Evolutionary conservation across 2,329 filamentous ascomycete species (phyloP), one percentile per base, ranked within the genome.

Genomic region (Arthrocladium fulminans): DNA sequence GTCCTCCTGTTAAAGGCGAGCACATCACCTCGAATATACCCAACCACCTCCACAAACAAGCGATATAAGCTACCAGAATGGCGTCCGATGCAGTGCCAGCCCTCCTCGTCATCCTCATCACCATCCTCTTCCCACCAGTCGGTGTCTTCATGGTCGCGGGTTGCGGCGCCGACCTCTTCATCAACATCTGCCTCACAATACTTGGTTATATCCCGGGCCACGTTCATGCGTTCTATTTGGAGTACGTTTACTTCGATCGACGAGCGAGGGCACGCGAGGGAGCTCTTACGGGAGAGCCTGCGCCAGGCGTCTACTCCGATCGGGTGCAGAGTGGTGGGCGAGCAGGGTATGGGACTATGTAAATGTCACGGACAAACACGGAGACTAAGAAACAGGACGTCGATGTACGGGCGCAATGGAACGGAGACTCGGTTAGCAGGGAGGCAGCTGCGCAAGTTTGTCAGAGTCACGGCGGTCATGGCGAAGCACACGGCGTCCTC

Each of bases 71-170:
- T 6, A 37, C 34, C 37, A 19, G 13, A 20, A 44, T 44, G 41
- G 41, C 41, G 13, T 55, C 54, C n/a, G 57, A 59, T 51, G 46
- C 54, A 15, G 45, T 48, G 10, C 55, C 56, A 35, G 57, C 57
- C 10, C 47, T 60, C 15, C 48, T 59, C 9, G 53, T 60, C 48
- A 43, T 59, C 52, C 49, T 60, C 15, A 58, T 60, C 50, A 60
- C 57, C 25, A 51, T 59, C 40, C 47, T 60, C 24, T n/a, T 94
- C 56, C 88, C 88, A 48, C 88, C 88, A 64, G 72, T 95, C 51
- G 88, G 88, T 73, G 88, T 95, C 65, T 90, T 94, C 78, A 84
- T 95, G 60, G 88, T 95, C 81, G 81, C 84, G 58, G 88, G 88
- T 63, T 94, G 88, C 72, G 83, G 83, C 63, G 80, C 82, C 57